Evolutionary conservation across 768 basidiomycete genomes (phyloP).

Genomic region (Suillus bovinus): DNA sequence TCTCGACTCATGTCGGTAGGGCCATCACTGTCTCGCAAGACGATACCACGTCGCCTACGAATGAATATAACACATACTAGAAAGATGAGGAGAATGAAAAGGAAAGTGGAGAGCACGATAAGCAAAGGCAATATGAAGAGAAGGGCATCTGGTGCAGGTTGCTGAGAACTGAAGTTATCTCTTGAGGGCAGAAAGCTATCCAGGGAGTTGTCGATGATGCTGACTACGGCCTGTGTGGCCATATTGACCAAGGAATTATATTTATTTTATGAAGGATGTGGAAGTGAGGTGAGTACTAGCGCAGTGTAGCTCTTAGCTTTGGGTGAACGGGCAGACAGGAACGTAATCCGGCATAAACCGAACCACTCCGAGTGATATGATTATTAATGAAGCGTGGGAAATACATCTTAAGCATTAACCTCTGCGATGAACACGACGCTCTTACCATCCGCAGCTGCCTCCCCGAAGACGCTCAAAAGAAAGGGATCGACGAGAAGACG

Average conservation of each 20-base stretch:
- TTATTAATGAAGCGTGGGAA: conserved; percentile 7
- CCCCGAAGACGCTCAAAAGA: conserved; percentile 52
- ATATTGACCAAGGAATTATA: conserved; percentile 6
- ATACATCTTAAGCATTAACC: background rate
- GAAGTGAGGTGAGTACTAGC: background rate
- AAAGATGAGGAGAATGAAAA: conserved; percentile 91
- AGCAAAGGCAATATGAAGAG: conserved; percentile 91
- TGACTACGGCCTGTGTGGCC: conserved; percentile 10
- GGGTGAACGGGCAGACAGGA: conserved; percentile 10
- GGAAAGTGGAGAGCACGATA: conserved; percentile 89
- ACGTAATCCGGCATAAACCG: conserved; percentile 18
- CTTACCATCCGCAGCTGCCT: conserved; percentile 40
- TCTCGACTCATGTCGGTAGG: conserved; percentile 93
- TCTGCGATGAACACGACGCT: conserved; percentile 46
- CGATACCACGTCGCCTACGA: conserved; percentile 73
- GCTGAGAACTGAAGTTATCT: conserved; percentile 11
- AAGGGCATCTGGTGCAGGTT: conserved; percentile 60
- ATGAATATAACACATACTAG: conserved; percentile 87
- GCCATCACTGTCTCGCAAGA: conserved; percentile 83
- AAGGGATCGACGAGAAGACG: conserved; percentile 58
- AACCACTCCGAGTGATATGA: background rate
- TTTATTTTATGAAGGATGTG: background rate
- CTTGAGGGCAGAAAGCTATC: conserved; percentile 9
- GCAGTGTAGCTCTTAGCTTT: too few species aligned
- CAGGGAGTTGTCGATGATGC: conserved; percentile 7